A percentile compares a stretch with the other conserved stretches of the same genome.
phyloP scores from a whole-genome alignment of 768 basidiomycete species.

The Strobilomyces dryophilus region DNA sequence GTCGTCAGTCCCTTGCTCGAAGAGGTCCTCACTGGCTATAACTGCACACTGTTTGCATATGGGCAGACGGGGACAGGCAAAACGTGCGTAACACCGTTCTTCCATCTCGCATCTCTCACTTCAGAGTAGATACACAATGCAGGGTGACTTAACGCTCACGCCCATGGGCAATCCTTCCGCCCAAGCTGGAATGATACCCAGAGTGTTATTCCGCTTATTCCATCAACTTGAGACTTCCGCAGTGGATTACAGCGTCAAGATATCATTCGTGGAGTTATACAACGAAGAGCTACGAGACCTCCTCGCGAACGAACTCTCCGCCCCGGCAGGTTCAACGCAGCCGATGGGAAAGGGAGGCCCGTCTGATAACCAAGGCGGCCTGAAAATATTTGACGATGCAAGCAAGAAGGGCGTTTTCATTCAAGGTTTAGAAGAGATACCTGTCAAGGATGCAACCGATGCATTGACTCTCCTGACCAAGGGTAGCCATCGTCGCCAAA shows the following conservation, averaged over 20 bases:
- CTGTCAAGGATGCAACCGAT: slow-evolving; percentile 77
- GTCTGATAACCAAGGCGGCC: slow-evolving; percentile 51
- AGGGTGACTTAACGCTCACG: slow-evolving; percentile 83
- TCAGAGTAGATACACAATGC: slow-evolving; percentile 84
- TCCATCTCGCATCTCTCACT: slow-evolving; percentile 11
- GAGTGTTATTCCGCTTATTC: slow-evolving; percentile 88
- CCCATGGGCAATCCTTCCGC: slow-evolving; percentile 84
- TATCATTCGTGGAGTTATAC: slow-evolving; percentile 94
- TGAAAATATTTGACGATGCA: slow-evolving; percentile 93
- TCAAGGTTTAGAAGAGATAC: slow-evolving; percentile 89
- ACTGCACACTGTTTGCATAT: slow-evolving; percentile 96
- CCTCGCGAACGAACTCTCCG: slow-evolving; percentile 70
- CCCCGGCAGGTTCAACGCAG: slow-evolving; percentile 62
- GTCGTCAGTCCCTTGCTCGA: slow-evolving; percentile 91
- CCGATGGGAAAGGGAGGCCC: slow-evolving; percentile 66
- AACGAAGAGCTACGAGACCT: slow-evolving; percentile 98
- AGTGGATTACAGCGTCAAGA: slow-evolving; percentile 86
- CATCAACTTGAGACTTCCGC: slow-evolving; percentile 74
- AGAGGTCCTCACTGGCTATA: slow-evolving; percentile 93
- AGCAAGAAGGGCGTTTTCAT: slow-evolving; percentile 88
- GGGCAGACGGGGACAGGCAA: slow-evolving; percentile 99
- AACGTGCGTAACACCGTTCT: slow-evolving; percentile 58
- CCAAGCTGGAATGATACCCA: slow-evolving; percentile 94
- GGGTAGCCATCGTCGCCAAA: slow-evolving; percentile 87
- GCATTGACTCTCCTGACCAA: slow-evolving; percentile 82